Base-by-base conservation (phyloP, 768 basidiomycete species). In the Naganishia randhawae region DNA sequence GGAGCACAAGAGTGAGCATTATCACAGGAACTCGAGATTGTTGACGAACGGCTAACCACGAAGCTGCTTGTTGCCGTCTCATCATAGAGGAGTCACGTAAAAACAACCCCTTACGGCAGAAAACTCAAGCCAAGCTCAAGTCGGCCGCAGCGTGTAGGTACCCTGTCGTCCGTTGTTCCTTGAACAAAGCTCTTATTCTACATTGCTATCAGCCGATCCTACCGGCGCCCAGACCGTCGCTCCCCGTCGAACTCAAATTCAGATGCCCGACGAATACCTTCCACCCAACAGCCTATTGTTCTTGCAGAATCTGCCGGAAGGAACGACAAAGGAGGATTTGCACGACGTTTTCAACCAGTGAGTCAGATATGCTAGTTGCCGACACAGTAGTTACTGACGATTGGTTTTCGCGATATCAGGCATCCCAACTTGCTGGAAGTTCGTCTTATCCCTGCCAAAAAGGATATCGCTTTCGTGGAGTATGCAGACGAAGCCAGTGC, bases 261-360 rank as follows among this genome's bases (percentile, higher is more conserved):
- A 94, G 79, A 96, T 98, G 92, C 94, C 95, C 45, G 96, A 99
- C 88, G 96, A 99, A 80, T 98, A 97, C 80, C 86, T 99, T 8
- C 96, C 96, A 1, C 95, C 96, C 42, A 99, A 99, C 88, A 93
- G 94, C 80, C 95, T 98, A 81, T 85, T 99, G 62, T 99, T 99
- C 85, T 79, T 99, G 72, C 96, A 99, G 81, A 97, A 97, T 78
- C 84, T 99, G 27, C 93, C 94, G 22, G 92, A 96, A 77, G 88
- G 81, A 48, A 92, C 93, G 72, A 92, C 89, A 65, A 93, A 95
- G 77, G 94, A 96, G 63, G 88, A 90, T 76, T 88, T 99, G 69
- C 86, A 89, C 80, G 86, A 87, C 1, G 83, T 98, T 27, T 98
- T 99, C 83, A 88, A 90, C 69, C 90, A 92, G 92, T 96, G 69